Base-by-base conservation (phyloP, 139 green algal species). In the Closterium sp. region DNA sequence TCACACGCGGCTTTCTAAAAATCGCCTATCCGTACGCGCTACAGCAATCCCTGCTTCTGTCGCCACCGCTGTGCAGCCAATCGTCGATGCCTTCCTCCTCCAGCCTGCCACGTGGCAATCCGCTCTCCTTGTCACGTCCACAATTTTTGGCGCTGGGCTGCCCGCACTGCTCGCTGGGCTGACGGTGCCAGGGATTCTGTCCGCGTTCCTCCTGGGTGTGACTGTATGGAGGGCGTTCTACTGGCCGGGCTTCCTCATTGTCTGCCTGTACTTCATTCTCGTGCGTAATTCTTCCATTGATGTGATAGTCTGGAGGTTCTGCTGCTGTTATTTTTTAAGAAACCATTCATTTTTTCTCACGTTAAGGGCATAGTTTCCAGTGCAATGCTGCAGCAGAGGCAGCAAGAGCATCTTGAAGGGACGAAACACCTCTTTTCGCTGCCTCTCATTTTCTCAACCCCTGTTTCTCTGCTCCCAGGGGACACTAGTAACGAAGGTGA, bases 191-290 rank as follows among this genome's bases (percentile, higher is more conserved):
- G 93, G 87, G 9, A 19, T 92, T 4, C 88, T 86, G 29, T 86
- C 24, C 9, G 79, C 93, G 24, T 95, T 92, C 19, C 85, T 98
- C 24, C 96, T 99, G 42, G 98, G 97, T 0, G 94, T 95, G 13
- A 86, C 93, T 4, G 89, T 96, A 0, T 98, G 95, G 89, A 91
- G 96, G 5, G 98, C 98, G 2, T 99, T 99, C 95, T 97, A 97
- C 1, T 21, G 85, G 0, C 94, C 95, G 0, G 97, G 96, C 0
- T 99, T 98, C 92, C 7, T 91, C 9, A 95, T 99, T 0, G 97
- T 99, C 6, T 99, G 97, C 95, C 87, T 98, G 0, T 99, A 99
- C 96, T 99, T 99, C 38, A 31, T 94, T 31, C 42, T 94, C 7
- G 91, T 94, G 89, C 4, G 50, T 70, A 70, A 70, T 70, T 38